Percentiles rank a stretch among this genome's conserved stretches.
Conservation (phyloP, 305 asterid species). For the Solanum aculeatissimum region DNA sequence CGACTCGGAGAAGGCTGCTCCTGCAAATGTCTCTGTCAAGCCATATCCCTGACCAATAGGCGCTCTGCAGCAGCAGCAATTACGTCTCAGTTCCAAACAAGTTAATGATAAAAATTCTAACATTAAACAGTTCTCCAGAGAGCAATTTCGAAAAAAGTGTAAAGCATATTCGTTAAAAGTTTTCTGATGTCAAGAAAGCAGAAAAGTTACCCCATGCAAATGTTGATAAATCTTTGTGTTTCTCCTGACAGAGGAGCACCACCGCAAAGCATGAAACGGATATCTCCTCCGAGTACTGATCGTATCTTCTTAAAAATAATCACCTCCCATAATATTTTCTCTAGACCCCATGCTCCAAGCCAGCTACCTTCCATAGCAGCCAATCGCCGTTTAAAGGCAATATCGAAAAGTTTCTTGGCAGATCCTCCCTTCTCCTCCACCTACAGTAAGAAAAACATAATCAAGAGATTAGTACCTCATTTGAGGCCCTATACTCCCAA, state of each 20-base stretch:
- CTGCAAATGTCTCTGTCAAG: constrained; percentile 85
- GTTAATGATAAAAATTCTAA: neutral
- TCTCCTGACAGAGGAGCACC: constrained; percentile 94
- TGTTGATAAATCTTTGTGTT: constrained; percentile 83
- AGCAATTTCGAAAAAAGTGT: neutral
- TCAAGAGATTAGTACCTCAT: neutral
- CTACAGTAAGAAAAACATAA: constrained; percentile 21
- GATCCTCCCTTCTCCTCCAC: constrained; percentile 80
- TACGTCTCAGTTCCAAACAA: neutral
- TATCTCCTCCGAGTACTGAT: constrained; percentile 70
- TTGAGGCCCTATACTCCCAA: neutral
- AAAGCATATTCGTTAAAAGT: neutral
- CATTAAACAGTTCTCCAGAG: neutral
- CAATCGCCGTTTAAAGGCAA: constrained; percentile 56
- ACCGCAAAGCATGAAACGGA: constrained; percentile 86
- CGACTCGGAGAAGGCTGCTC: constrained; percentile 78
- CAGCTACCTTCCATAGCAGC: constrained; percentile 77
- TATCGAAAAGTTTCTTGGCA: constrained; percentile 54
- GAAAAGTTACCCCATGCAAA: constrained; percentile 68
- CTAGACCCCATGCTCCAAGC: constrained; percentile 86
- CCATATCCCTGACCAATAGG: constrained; percentile 96
- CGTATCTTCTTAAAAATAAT: constrained; percentile 58
- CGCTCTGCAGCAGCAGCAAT: constrained; percentile 28
- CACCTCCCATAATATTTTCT: constrained; percentile 50
- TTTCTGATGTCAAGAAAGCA: neutral